Base-by-base conservation (phyloP, 345 rosid genomes). In the Raphanus raphanistrum region DNA sequence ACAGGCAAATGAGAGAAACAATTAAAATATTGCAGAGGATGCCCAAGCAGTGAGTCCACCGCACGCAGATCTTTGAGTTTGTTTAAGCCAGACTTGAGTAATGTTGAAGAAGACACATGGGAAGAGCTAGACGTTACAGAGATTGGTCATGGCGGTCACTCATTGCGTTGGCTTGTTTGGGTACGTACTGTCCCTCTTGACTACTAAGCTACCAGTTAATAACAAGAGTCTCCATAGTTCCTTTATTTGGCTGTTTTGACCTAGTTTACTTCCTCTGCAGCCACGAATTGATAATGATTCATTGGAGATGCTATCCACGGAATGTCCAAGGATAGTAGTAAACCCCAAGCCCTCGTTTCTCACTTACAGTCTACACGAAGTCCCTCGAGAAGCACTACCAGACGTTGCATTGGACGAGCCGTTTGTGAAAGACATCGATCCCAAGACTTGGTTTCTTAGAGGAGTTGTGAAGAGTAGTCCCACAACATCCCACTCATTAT, bases 121-220 rank as follows among this genome's bases (percentile, higher is more conserved):
- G 98, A 92, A 85, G 98, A 90, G 77, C 87, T 94, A 68, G 92
- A 86, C 71, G 72, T 83, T 26, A n/a, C 81, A 13, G 93, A 94
- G 78, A 89, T 92, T 66, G 88, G 90, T 76, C 84, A 84, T 67
- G 92, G 90, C 69, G 95, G 92, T 70, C 87, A 87, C 75, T 89
- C 97, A 29, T 60, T 92, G 71, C 91, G 87, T 27, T 94, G 98
- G 98, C 86, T 94, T 77, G 87, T 92, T 43, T 90, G 97, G 98
- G 98, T 94, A 87, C 43, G 87, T 73, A 70, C 54, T n/a, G 63
- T 13, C 66, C 70, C 31, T 61, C 43, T 36, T 68, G 55, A 28
- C 69, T 13, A 29, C 41, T 43, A 57, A 66, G 28, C 69, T 66
- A 64, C 21, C 15, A 38, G 54, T 63, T 11, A 15, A 74, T 60